Base-by-base conservation (phyloP, 2,329 filamentous ascomycete species). In the Claviceps fusiformis region DNA sequence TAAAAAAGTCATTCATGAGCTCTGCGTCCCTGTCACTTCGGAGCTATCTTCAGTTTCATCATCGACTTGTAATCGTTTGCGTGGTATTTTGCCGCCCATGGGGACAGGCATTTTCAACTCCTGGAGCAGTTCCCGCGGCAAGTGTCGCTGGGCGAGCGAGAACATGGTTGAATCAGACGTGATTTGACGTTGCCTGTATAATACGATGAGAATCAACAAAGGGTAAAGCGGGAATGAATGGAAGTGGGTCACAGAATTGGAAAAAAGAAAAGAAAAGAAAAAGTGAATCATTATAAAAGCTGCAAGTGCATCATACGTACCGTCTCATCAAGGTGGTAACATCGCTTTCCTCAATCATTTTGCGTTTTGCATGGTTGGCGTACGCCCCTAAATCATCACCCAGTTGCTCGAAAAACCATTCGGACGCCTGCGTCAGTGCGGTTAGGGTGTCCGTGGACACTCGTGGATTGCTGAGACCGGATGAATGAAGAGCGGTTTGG, bases 391-490 rank as follows among this genome's bases (percentile, higher is more conserved):
- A 71, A 65, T 95, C 89, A 57, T 90, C 86, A 50, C 87, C 83
- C 2, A 87, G 74, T 68, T 95, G 90, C 70, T 95, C 89, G 67
- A 95, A 95, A 68, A 90, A 95, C 86, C 89, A 93, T 58, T 95
- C 88, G 3, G 87, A 87, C 0, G 89, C 88, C 65, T 89, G 85
- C 63, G 85, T 83, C 54, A 95, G 81, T 5, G 85, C 85, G 35
- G 80, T 78, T 43, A 95, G 72, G 1, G 87, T 84, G 53, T 93
- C 87, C 49, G 86, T 82, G 56, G 78, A 82, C 50, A 95, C 79
- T 60, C 85, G 87, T 5, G 80, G 73, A 61, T 85, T 88, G 61
- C 78, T 78, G 10, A 78, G 74, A 24, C 83, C 82, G 48, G 83
- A 80, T 4, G 80, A 81, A 61, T 83, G 82, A 24, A 86, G 79